phyloP scores from a whole-genome alignment of 1,284 basidiomycete genomes.

The Ustilago curta region DNA sequence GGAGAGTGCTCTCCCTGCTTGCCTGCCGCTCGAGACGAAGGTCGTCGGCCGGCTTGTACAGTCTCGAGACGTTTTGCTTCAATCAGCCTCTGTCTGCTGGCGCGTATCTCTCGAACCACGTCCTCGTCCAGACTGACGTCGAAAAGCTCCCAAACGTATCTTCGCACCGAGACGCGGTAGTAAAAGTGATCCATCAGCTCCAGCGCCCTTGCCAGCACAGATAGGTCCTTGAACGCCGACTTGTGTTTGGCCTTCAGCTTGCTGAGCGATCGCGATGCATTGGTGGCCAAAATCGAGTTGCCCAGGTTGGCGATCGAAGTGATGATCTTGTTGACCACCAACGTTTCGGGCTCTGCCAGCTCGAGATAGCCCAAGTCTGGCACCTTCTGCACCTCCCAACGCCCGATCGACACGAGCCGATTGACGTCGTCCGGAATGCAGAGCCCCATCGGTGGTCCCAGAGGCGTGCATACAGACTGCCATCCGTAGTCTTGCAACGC shows the following conservation, averaged over 20 bases:
- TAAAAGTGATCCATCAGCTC: slow-evolving; percentile 73
- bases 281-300: slow-evolving; percentile 88
- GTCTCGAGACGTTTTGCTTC: slow-evolving; percentile 25
- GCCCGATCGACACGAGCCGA: slow-evolving; percentile 83
- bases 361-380: slow-evolving; percentile 36
- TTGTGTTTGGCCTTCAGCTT: slow-evolving; percentile 72
- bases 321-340: slow-evolving; percentile 84
- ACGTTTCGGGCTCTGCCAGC: slow-evolving; percentile 72
- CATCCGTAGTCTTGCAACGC: slow-evolving; percentile 90
- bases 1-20: neutral
- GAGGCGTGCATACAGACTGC: slow-evolving; percentile 80
- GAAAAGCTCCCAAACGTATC: slow-evolving; percentile 93
- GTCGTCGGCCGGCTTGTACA: slow-evolving; percentile 2
- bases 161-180: slow-evolving; percentile 81
- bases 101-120: slow-evolving; percentile 26
- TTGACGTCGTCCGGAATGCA: slow-evolving; percentile 87
- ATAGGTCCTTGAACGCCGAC: slow-evolving; percentile 45
- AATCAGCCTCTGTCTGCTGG: slow-evolving; percentile 33
- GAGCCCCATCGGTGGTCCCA: slow-evolving; percentile 88
- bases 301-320: slow-evolving; percentile 91
- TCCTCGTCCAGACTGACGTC: slow-evolving; percentile 71
- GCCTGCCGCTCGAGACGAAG: neutral
- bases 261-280: slow-evolving; percentile 56
- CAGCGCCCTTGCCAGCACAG: slow-evolving; percentile 58
- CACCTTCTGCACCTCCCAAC: slow-evolving; percentile 74